Evolutionary conservation across 371 early-diverging fungal genomes (phyloP), one percentile per base, ranked within the genome.

Genomic region (Mortierella sp.): DNA sequence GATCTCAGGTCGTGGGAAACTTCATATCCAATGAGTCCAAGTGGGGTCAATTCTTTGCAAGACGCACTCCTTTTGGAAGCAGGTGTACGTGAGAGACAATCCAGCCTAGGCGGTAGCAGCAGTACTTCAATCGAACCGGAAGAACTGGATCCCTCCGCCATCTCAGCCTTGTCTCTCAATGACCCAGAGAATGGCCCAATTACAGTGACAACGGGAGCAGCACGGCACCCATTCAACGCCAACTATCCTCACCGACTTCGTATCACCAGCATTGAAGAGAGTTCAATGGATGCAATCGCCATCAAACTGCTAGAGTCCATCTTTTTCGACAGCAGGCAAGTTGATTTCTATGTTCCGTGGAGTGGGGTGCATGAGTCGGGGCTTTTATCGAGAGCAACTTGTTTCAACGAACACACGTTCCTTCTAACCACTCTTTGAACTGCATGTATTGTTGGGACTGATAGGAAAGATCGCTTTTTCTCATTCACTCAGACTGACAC

Each of bases 401-500:
- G n/a, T n/a, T n/a, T n/a, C n/a, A n/a, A n/a, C n/a, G n/a, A n/a
- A n/a, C n/a, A n/a, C n/a, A n/a, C n/a, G 55, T 21, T 4, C 1
- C n/a, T 55, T 27, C 19, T 14, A 8, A 2, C 45, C 26, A 31
- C 9, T 26, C 1, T 42, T 48, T n/a, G 16, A 3, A 23, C 2
- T 18, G 8, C 5, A 42, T 52, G 9, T 9, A 30, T 23, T 23
- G 19, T 18, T 2, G 18, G 10, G 16, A 30, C 2, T 41, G 16
- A 9, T 51, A 73, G 74, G 54, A 60, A 3, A 43, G 74, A 73
- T 27, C 55, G 74, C 9, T 73, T 73, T 39, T 73, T 73, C 26
- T 73, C 74, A 7, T 73, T 73, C 26, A 73, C 74, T 7, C 74
- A 68, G 43, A 73, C 74, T 28, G 74, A 73, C 30, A 67, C 67